Evolutionary conservation across 225 moss, liverwort and hornwort species (phyloP).

Genomic region (Neckera pumila): DNA sequence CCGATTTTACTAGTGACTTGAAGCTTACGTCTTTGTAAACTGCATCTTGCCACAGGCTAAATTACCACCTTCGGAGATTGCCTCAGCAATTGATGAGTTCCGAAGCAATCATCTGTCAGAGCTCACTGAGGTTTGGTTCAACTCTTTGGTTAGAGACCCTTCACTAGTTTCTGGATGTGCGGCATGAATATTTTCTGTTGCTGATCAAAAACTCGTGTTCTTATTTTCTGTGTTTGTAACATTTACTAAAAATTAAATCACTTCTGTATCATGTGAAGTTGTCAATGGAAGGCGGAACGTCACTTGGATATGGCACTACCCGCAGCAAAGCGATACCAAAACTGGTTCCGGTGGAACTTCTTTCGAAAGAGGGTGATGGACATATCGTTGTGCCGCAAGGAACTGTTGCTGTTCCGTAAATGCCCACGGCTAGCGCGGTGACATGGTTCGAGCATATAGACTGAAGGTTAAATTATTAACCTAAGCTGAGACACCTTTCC

Average conservation of each 20-base stretch:
- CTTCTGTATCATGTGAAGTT: slow-evolving; percentile 43
- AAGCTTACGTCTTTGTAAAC: neutral
- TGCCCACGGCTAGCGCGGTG: neutral
- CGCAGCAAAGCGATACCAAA: slow-evolving; percentile 44
- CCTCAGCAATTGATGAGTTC: slow-evolving; percentile 84
- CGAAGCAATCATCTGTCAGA: slow-evolving; percentile 78
- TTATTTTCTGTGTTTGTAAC: neutral
- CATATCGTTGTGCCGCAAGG: neutral
- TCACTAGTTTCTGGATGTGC: neutral
- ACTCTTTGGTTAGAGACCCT: neutral
- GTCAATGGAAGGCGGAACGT: slow-evolving; percentile 75
- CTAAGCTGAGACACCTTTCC: neutral
- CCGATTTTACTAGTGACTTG: neutral
- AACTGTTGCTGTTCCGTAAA: slow-evolving; percentile 26
- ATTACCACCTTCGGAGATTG: slow-evolving; percentile 73
- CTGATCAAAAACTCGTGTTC: neutral
- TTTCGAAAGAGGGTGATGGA: slow-evolving; percentile 16
- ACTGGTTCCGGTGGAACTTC: neutral
- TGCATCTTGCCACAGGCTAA: slow-evolving; percentile 51
- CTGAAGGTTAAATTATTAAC: neutral
- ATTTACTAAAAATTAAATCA: neutral
- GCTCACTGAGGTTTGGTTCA: slow-evolving; percentile 63
- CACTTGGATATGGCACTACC: slow-evolving; percentile 87
- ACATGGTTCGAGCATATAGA: neutral
- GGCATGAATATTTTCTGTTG: neutral